Conservation (phyloP, 129 eudicot genomes). For the Lonicera japonica region DNA sequence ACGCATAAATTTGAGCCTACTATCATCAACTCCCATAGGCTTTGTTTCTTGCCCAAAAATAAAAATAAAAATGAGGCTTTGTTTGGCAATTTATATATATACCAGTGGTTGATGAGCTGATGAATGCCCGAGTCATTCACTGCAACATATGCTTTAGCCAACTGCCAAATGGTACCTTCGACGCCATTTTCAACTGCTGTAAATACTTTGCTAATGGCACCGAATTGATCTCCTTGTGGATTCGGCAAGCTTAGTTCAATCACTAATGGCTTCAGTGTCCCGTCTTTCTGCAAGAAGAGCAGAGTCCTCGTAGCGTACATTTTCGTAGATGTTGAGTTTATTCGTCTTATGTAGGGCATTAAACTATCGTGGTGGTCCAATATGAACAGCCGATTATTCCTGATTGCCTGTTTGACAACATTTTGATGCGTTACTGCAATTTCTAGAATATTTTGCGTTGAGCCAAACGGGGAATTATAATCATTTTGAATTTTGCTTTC, state of each 20-base stretch:
- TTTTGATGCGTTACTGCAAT: neutral
- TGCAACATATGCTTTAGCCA: slow-evolving; percentile 48
- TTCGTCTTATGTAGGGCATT: slow-evolving; percentile 46
- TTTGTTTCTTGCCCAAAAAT: no score
- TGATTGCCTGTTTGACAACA: slow-evolving; percentile 24
- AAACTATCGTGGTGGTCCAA: slow-evolving; percentile 46
- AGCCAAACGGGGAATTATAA: no score
- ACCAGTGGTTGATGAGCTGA: slow-evolving; percentile 48
- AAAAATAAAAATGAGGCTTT: no score
- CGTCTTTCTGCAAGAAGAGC: slow-evolving; percentile 38
- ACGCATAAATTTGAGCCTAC: neutral
- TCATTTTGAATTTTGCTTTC: no score
- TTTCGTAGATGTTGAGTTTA: slow-evolving; percentile 30
- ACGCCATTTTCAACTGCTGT: slow-evolving; percentile 34
- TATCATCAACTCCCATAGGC: no score
- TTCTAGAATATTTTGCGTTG: no score
- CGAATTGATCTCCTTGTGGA: slow-evolving; percentile 35
- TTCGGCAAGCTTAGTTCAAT: slow-evolving; percentile 50
- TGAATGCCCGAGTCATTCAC: slow-evolving; percentile 44
- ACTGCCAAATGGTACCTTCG: slow-evolving; percentile 38
- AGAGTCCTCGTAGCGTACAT: slow-evolving; percentile 52
- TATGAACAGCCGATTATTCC: slow-evolving; percentile 33
- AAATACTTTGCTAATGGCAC: slow-evolving; percentile 33
- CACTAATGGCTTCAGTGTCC: slow-evolving; percentile 40
- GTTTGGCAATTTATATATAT: neutral